A percentile compares a stretch with the other conserved stretches of the same genome.
These are phyloP conservation scores for Peronospora destructor DNA, from an alignment of 352 stramenopile species.

Conservation along the genomic window DNA sequence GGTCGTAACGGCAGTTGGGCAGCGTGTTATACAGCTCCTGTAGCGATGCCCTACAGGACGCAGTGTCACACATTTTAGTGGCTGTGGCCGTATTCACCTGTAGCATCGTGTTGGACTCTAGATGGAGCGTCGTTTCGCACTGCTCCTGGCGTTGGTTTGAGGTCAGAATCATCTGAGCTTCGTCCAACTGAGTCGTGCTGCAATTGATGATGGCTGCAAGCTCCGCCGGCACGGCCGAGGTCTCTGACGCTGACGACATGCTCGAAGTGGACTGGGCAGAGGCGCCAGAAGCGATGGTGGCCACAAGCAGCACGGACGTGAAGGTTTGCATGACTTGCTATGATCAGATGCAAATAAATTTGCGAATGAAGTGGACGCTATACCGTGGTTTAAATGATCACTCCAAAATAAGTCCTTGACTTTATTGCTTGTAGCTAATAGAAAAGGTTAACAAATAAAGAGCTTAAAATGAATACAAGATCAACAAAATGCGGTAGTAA, in stretches of 20 bases:
- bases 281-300: constrained; percentile 8
- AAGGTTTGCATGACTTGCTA: constrained; percentile 17
- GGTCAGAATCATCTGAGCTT: constrained; percentile 26
- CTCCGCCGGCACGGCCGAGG: constrained; percentile 24
- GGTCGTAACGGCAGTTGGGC: constrained; percentile 51
- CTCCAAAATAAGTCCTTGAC: neutral
- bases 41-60: constrained; percentile 46
- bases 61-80: constrained; percentile 35
- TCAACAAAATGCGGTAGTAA: no score
- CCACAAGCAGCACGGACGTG: constrained; percentile 18
- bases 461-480: no score
- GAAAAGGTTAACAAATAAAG: no score
- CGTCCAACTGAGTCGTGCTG: constrained; percentile 36
- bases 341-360: constrained; percentile 9
- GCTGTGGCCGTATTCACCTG: constrained; percentile 36
- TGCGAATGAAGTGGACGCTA: constrained; percentile 7
- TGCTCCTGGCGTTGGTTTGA: constrained; percentile 48
- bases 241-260: constrained; percentile 16
- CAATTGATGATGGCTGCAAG: constrained; percentile 41
- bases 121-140: constrained; percentile 36
- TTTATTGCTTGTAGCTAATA: no score
- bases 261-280: constrained; percentile 15
- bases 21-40: constrained; percentile 51
- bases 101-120: constrained; percentile 32
- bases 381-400: neutral